phyloP scores from a whole-genome alignment of 208 protist genomes.

The Leishmania amazonensis region DNA sequence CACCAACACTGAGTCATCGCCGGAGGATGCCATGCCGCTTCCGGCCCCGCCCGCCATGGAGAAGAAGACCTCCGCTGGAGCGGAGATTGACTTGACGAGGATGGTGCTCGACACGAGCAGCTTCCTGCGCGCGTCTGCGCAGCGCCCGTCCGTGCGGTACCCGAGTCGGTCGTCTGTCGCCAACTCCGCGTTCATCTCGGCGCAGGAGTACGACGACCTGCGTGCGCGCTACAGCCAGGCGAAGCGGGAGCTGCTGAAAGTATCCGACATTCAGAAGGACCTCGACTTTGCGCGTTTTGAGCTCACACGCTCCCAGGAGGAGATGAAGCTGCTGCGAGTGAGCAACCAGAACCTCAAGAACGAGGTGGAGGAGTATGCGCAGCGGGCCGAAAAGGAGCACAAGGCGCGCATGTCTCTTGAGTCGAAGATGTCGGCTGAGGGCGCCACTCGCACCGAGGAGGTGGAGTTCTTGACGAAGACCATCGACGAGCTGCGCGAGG shows the following conservation, averaged over 20 bases:
- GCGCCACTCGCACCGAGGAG: constrained; percentile 44
- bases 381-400: constrained; percentile 50
- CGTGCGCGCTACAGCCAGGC: constrained; percentile 66
- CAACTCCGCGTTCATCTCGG: constrained; percentile 62
- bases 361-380: constrained; percentile 59
- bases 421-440: constrained; percentile 33
- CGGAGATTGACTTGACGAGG: constrained; percentile 64
- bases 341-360: constrained; percentile 46
- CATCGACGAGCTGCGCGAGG: constrained; percentile 64
- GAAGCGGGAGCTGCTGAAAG: constrained; percentile 78
- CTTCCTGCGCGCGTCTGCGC: constrained; percentile 38
- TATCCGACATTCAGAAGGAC: constrained; percentile 76
- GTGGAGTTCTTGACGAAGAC: constrained; percentile 62
- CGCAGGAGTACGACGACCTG: constrained; percentile 86
- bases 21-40: constrained; percentile 17
- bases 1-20: background rate
- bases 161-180: constrained; percentile 57
- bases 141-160: constrained; percentile 49
- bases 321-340: constrained; percentile 56
- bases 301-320: constrained; percentile 65
- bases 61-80: constrained; percentile 11
- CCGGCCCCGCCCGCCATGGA: constrained; percentile 13
- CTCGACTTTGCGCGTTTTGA: constrained; percentile 81
- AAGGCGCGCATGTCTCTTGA: constrained; percentile 55
- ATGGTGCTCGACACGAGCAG: constrained; percentile 56